A percentile compares a stretch with the other conserved stretches of the same genome.
Evolutionary conservation across 345 rosid genomes (phyloP).

Genomic region (Crucihimalaya himalaica): DNA sequence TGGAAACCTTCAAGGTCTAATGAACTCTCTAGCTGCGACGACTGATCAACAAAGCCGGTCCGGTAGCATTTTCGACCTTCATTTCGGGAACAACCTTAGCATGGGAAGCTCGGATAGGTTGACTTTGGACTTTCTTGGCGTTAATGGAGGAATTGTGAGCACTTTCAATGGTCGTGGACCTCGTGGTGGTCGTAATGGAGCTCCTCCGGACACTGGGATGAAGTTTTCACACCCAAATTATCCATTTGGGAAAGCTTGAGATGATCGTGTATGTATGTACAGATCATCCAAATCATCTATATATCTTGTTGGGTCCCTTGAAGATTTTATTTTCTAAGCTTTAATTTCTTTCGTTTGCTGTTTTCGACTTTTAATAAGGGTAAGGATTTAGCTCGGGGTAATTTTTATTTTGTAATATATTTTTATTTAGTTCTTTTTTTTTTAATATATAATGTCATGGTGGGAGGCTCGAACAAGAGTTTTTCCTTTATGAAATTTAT

Average conservation of each 20-base stretch:
- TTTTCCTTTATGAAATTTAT: neutral
- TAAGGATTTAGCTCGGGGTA: slow-evolving; percentile 1
- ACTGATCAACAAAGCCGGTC: slow-evolving; percentile 33
- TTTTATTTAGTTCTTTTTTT: neutral
- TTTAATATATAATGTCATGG: neutral
- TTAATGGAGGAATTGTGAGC: slow-evolving; percentile 56
- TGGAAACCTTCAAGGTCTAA: slow-evolving; percentile 63
- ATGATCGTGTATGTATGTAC: neutral
- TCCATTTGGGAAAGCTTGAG: slow-evolving; percentile 39
- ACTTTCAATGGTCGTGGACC: slow-evolving; percentile 38
- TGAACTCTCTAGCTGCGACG: slow-evolving; percentile 54
- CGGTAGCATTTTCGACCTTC: slow-evolving; percentile 43
- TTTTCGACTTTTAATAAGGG: slow-evolving; percentile 3
- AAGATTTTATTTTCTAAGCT: slow-evolving; percentile 10
- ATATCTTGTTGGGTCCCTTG: slow-evolving; percentile 3
- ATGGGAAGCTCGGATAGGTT: slow-evolving; percentile 51
- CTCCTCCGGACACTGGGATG: slow-evolving; percentile 27
- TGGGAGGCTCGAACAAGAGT: slow-evolving; percentile 11
- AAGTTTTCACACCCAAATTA: slow-evolving; percentile 36
- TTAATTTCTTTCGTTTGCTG: slow-evolving; percentile 19
- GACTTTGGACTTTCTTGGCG: slow-evolving; percentile 79
- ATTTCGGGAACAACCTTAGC: slow-evolving; percentile 25
- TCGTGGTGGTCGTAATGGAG: slow-evolving; percentile 29
- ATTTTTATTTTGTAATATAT: neutral
- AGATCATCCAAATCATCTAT: neutral